Percentiles rank a stretch among this genome's conserved stretches.
Evolutionary conservation across 805 yeast species (phyloP).

Genomic region (Saccharomyces mikatae): DNA sequence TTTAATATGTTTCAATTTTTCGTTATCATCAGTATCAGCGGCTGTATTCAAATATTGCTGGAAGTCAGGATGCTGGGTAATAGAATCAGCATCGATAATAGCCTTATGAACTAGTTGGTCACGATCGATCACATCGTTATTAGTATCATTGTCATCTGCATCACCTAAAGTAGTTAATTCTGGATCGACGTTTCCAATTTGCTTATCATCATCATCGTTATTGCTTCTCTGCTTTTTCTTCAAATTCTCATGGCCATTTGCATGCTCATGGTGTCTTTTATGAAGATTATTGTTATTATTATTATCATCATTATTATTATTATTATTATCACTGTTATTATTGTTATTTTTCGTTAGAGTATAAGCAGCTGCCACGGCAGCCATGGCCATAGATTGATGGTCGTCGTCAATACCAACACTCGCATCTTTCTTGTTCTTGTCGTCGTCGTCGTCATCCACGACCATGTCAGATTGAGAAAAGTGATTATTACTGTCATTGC

Average conservation of each 20-base stretch:
- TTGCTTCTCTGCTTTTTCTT: conserved; percentile 16
- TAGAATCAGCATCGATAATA: conserved; percentile 57
- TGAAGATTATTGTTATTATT: not conserved
- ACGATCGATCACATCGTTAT: conserved; percentile 39
- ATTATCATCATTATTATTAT: not conserved
- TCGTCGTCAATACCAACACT: conserved; percentile 2
- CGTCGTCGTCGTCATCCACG: not conserved
- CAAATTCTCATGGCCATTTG: conserved; percentile 1
- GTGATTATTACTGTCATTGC: not conserved
- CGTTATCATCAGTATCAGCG: conserved; percentile 16
- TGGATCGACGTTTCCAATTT: conserved; percentile 46
- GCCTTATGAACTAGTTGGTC: conserved; percentile 65
- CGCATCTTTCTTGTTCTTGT: not conserved
- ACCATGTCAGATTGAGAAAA: not conserved
- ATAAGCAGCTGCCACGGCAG: conserved; percentile 20
- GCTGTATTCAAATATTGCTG: conserved; percentile 30
- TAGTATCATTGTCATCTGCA: conserved; percentile 29
- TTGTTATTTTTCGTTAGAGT: conserved; percentile 7
- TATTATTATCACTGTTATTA: not conserved
- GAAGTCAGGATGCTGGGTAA: conserved; percentile 40
- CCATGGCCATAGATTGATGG: conserved; percentile 17
- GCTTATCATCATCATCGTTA: conserved; percentile 11
- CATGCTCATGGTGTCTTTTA: conserved; percentile 12
- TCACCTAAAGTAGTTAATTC: conserved; percentile 46
- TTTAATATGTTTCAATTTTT: conserved; percentile 4